Evolutionary conservation across 306 rosid species (phyloP).

Genomic region (Castanea mollissima): DNA sequence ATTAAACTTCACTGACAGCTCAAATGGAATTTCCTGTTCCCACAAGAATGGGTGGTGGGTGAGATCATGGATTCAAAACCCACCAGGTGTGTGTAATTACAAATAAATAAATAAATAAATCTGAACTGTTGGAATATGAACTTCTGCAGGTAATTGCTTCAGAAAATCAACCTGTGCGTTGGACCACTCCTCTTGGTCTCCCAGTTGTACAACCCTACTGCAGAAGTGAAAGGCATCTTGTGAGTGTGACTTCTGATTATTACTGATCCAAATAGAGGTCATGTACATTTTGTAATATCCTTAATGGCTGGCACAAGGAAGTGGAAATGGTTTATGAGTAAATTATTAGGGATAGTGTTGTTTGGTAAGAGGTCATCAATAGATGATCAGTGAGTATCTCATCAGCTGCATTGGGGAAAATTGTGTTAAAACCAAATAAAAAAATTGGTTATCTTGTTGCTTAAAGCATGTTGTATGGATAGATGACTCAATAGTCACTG

Average conservation of each 20-base stretch:
- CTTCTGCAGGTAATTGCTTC: slow-evolving; percentile 62
- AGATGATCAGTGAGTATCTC: background rate
- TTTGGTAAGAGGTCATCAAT: background rate
- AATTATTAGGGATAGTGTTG: background rate
- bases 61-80: no score
- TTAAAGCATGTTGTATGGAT: background rate
- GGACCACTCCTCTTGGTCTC: slow-evolving; percentile 94
- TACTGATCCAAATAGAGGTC: background rate
- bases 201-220: slow-evolving; percentile 86
- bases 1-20: background rate
- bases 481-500: background rate
- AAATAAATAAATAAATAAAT: no score
- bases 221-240: slow-evolving; percentile 70
- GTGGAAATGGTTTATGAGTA: background rate
- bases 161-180: slow-evolving; percentile 79
- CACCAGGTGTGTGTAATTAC: background rate
- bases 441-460: background rate
- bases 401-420: background rate
- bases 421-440: background rate
- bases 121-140: background rate
- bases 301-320: background rate
- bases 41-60: no score
- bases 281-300: background rate
- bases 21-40: no score
- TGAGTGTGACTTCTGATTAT: slow-evolving; percentile 34